Evolutionary conservation across 768 basidiomycete genomes (phyloP), one percentile per base, ranked within the genome.

Genomic region (Crucibulum laeve): DNA sequence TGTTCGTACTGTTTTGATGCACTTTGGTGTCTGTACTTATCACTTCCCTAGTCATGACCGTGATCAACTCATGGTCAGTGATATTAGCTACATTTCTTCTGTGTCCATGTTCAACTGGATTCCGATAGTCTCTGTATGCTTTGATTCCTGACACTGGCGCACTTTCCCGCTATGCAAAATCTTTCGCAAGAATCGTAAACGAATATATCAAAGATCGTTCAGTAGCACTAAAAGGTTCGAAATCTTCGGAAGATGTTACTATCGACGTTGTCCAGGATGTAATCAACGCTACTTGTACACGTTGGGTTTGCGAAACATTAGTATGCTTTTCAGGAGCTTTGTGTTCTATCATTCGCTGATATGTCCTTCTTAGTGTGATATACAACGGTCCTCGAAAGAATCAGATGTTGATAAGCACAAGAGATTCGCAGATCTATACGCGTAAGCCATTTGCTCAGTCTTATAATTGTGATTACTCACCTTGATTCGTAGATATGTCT

Each of bases 301-400:
- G 53, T 13, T 61, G 60, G 60, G 58, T 57, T 26, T 58, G 56
- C 43, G 48, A 54, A 18, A 51, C 51, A 7, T 45, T 61, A 15
- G 60, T 61, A 42, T 35, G 52, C 38, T 3, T 2, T n/a, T 40
- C 42, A 14, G 28, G 28, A 30, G 28, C 28, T n/a, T 30, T 30
- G n/a, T n/a, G n/a, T 30, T n/a, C n/a, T n/a, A n/a, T n/a, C n/a
- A n/a, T n/a, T n/a, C n/a, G n/a, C n/a, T n/a, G n/a, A n/a, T n/a
- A n/a, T n/a, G n/a, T n/a, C n/a, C n/a, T n/a, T n/a, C n/a, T n/a
- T n/a, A n/a, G n/a, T n/a, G n/a, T n/a, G n/a, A n/a, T n/a, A n/a
- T n/a, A n/a, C n/a, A n/a, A n/a, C n/a, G n/a, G n/a, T n/a, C n/a
- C n/a, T n/a, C n/a, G n/a, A n/a, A n/a, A n/a, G 37, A 45, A 24